Percentiles rank a stretch among this genome's conserved stretches.
These are phyloP conservation scores for Citrus hindsii DNA, from an alignment of 345 rosid species.

Conservation along the genomic window DNA sequence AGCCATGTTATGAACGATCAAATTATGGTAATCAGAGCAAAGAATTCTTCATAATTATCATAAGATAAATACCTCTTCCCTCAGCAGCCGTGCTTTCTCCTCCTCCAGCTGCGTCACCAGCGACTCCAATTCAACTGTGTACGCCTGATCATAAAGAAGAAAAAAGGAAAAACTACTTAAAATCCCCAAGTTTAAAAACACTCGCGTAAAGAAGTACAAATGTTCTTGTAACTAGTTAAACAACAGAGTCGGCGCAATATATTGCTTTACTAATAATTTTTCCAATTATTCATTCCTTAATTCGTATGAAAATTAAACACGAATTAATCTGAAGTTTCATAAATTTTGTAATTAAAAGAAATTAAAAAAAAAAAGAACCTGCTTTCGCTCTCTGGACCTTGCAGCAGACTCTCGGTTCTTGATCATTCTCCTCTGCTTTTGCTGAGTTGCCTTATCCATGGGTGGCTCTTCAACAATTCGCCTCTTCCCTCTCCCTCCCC, in stretches of 20 bases:
- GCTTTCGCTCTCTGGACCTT: constrained; percentile 62
- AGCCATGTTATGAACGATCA: neutral
- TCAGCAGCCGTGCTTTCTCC: constrained; percentile 44
- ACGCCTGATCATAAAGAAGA: constrained; percentile 38
- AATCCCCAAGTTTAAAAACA: neutral
- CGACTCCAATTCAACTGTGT: constrained; percentile 53
- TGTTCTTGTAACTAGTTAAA: neutral
- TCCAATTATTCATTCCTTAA: neutral
- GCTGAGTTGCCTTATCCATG: constrained; percentile 62
- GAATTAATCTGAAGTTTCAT: neutral
- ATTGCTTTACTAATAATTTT: neutral
- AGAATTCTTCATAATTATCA: neutral
- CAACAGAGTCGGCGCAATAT: neutral
- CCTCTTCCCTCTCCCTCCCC: constrained; percentile 48
- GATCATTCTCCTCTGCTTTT: constrained; percentile 62
- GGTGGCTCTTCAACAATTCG: constrained; percentile 48
- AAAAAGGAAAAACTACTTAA: neutral
- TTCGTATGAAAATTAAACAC: no score
- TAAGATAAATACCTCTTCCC: constrained; percentile 45
- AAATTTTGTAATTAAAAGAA: no score
- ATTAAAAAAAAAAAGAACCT: constrained; percentile 22
- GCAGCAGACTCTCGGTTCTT: constrained; percentile 71
- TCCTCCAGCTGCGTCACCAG: constrained; percentile 55
- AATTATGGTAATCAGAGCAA: neutral
- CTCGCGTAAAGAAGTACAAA: neutral